phyloP scores from a whole-genome alignment of 2,329 filamentous ascomycete species.

The Myriosclerotinia scirpicola region DNA sequence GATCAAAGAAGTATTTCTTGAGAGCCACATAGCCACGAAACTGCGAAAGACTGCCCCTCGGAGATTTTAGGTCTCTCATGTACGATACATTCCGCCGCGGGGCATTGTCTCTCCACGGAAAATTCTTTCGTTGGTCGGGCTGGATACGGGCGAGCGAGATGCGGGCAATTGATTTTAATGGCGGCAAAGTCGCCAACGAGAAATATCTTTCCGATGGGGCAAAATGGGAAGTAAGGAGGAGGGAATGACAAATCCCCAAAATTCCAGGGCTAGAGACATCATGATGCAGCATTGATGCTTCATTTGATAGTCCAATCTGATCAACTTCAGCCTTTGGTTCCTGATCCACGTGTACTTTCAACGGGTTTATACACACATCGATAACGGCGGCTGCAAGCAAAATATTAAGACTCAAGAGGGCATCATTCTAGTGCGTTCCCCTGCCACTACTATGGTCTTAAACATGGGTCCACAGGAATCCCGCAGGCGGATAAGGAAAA shows the following conservation, averaged over 20 bases:
- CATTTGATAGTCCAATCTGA: background rate
- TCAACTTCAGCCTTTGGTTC: background rate
- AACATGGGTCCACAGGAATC: background rate
- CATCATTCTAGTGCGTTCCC: background rate
- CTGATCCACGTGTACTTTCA: background rate
- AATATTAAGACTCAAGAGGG: background rate
- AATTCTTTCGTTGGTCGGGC: background rate
- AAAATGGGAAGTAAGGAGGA: background rate
- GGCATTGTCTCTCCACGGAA: background rate
- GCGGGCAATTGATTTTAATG: background rate
- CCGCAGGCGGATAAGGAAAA: constrained; percentile 5
- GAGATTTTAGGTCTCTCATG: background rate
- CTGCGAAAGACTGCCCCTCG: constrained; percentile 14
- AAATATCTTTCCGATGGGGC: background rate
- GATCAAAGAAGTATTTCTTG: background rate
- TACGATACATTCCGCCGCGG: background rate
- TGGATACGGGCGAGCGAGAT: background rate
- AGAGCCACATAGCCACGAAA: constrained; percentile 1
- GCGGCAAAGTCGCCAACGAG: constrained; percentile 7
- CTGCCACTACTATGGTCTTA: background rate
- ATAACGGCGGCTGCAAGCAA: background rate
- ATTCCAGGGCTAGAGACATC: background rate
- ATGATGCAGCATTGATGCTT: background rate
- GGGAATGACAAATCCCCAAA: background rate
- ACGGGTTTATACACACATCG: background rate